phyloP scores from a whole-genome alignment of 257 asterid genomes.

The Avicennia marina region DNA sequence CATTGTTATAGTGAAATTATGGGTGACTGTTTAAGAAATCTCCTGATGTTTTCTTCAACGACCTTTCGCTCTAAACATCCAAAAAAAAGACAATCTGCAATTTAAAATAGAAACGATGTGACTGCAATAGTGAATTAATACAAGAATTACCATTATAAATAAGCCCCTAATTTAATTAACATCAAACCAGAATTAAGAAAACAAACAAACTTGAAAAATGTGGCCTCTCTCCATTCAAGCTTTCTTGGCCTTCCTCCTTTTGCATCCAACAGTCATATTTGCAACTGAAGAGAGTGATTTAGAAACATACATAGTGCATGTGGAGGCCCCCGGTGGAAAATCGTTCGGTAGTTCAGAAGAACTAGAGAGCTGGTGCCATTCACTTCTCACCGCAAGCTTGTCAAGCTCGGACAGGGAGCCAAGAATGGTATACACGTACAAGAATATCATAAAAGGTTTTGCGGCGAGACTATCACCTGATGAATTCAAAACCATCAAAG shows the following conservation, averaged over 20 bases:
- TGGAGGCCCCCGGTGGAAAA: neutral
- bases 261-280: neutral
- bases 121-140: too few species aligned
- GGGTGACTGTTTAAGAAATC: too few species aligned
- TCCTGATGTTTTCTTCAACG: too few species aligned
- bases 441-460: slow-evolving; percentile 25
- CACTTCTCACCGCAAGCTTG: neutral
- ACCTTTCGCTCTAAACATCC: too few species aligned
- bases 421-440: slow-evolving; percentile 21
- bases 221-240: neutral
- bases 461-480: slow-evolving; percentile 22
- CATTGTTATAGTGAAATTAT: too few species aligned
- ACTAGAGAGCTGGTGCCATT: slow-evolving; percentile 12
- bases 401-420: neutral
- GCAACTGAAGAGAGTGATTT: neutral
- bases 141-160: too few species aligned
- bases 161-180: too few species aligned
- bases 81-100: too few species aligned
- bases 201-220: too few species aligned
- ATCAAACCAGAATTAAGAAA: too few species aligned
- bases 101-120: too few species aligned
- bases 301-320: slow-evolving; percentile 26
- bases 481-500: slow-evolving; percentile 19
- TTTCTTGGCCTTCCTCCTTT: neutral
- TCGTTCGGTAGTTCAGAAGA: neutral